Base-by-base conservation (phyloP, 495 filamentous ascomycete species). In the Lepraria neglecta region DNA sequence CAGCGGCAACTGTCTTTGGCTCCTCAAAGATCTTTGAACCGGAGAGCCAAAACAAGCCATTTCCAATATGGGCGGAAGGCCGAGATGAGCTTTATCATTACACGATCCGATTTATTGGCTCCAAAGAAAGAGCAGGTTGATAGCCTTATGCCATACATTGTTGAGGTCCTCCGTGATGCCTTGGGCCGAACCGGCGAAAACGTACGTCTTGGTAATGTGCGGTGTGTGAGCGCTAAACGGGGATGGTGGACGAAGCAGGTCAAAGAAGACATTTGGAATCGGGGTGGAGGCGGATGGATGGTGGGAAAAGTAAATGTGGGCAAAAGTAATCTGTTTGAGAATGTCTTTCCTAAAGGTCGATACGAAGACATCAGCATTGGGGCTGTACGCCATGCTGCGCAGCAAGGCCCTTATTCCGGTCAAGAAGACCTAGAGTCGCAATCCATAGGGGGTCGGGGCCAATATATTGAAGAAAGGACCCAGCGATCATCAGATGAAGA, bases 301-400 rank as follows among this genome's bases (percentile, higher is more conserved):
- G 89, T 97, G 28, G 94, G 95, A n/a, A 96, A 92, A 67, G 90
- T 87, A 56, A 99, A 99, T 69, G 94, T 97, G 30, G 94, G 94
- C 15, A 99, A 99, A 73, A 96, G 91, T 69, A 86, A 85, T 63
- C 85, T 99, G 28, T 90, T 97, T 58, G 84, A 92, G 67, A 78
- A 78, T 10, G 84, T 95, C 19, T 95, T 90, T 66, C 92, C 92
- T 17, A 95, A 96, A 70, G 89, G 88, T 27, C 61, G 67, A n/a
- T 57, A 47, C 7, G 55, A 66, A 9, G 47, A 63, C 35, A 21
- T 64, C 48, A 54, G 51, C 28, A 17, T 51, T 27, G 43, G 46
- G 19, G 33, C 60, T 28, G 38, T 67, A 19, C 60, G 57, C 11
- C 21, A 57, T 48, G 44, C 62, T 54, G 54, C 50, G 17, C 31